phyloP scores from a whole-genome alignment of 192 early-diverging fungal species.

The Podila verticillata region DNA sequence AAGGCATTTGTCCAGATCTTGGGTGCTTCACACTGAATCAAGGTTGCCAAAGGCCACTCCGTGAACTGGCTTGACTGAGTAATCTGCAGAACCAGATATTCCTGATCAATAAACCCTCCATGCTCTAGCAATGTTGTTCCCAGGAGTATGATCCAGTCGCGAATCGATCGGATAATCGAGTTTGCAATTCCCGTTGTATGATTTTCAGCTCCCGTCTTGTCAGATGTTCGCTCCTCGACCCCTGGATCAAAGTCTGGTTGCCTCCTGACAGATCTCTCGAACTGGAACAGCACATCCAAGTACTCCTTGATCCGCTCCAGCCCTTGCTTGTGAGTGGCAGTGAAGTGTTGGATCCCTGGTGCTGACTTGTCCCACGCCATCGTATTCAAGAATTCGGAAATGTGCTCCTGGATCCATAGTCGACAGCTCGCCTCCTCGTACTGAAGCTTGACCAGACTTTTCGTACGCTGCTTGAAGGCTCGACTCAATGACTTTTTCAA shows the following conservation, averaged over 20 bases:
- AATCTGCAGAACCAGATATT: conserved; percentile 37
- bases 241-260: conserved; percentile 40
- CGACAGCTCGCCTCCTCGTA: conserved; percentile 33
- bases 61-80: conserved; percentile 12
- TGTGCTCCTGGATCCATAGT: conserved; percentile 43
- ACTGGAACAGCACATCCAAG: conserved; percentile 46
- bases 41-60: conserved; percentile 16
- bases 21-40: conserved; percentile 37
- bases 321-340: neutral
- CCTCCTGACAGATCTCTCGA: conserved; percentile 37
- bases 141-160: conserved; percentile 34
- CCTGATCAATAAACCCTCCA: conserved; percentile 12
- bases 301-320: conserved; percentile 12
- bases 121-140: conserved; percentile 21
- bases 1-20: conserved; percentile 18
- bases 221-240: conserved; percentile 8
- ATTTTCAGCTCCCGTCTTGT: neutral
- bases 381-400: conserved; percentile 17
- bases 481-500: conserved; percentile 38
- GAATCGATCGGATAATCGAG: conserved; percentile 27
- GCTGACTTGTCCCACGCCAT: neutral
- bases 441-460: conserved; percentile 20
- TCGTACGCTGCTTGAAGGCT: conserved; percentile 30
- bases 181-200: neutral
- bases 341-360: neutral